phyloP scores from a whole-genome alignment of 768 basidiomycete species.

The Austroboletus festivus region DNA sequence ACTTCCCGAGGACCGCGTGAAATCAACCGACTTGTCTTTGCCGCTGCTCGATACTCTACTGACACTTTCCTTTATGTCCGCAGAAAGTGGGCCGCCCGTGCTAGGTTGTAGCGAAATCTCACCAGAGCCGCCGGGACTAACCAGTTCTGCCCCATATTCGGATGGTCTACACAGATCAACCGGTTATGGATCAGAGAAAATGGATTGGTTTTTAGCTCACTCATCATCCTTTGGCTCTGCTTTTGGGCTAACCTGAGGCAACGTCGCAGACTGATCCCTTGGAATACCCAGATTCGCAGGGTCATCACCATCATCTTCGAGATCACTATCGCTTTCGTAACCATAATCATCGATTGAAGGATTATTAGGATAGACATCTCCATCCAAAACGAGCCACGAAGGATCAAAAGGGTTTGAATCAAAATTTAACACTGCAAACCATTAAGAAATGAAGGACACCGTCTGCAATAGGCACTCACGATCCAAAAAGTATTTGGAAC shows the following conservation, averaged over 20 bases:
- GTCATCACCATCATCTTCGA: constrained; percentile 32
- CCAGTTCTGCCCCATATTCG: constrained; percentile 11
- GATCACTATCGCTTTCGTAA: constrained; percentile 34
- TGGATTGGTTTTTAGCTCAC: too few relatives aligned
- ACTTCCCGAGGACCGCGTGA: constrained; percentile 1
- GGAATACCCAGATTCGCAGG: too few relatives aligned
- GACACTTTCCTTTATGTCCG: not conserved
- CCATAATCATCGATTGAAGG: constrained; percentile 22
- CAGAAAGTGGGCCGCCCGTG: not conserved
- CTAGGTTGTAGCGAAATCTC: constrained; percentile 8
- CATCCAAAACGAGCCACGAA: constrained; percentile 13
- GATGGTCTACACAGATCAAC: constrained; percentile 6
- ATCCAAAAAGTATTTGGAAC: constrained; percentile 27
- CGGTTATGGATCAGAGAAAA: not conserved
- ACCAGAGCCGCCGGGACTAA: constrained; percentile 18
- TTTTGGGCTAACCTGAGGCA: too few relatives aligned
- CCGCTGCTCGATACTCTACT: not conserved
- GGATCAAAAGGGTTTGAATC: constrained; percentile 5
- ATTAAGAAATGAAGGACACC: not conserved
- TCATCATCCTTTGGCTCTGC: too few relatives aligned
- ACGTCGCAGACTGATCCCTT: not conserved
- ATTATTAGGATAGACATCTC: constrained; percentile 4
- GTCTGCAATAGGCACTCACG: constrained; percentile 10
- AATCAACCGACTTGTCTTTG: too few relatives aligned
- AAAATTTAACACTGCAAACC: constrained; percentile 10